These are phyloP conservation scores for Haberlea rhodopensis DNA, from an alignment of 257 asterid species.

Conservation along the genomic window DNA sequence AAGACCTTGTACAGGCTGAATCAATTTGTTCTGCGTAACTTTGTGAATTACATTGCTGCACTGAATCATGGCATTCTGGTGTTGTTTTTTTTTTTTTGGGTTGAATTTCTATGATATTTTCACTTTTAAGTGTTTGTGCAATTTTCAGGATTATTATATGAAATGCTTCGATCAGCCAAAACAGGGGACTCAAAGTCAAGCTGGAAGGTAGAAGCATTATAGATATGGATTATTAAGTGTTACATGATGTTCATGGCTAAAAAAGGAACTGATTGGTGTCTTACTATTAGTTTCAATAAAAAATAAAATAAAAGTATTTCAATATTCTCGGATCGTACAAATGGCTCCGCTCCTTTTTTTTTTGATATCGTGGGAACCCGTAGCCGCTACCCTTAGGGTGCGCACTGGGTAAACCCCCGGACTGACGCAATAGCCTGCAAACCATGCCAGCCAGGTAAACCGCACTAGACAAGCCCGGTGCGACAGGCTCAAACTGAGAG, in stretches of 20 bases:
- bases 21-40: constrained; percentile 3
- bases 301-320: not conserved
- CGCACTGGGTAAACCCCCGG: too few relatives aligned
- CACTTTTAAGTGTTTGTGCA: constrained; percentile 19
- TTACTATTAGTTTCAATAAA: not conserved
- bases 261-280: not conserved
- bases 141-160: constrained; percentile 73
- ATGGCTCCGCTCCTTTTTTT: too few relatives aligned
- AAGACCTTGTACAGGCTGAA: constrained; percentile 1
- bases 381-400: too few relatives aligned
- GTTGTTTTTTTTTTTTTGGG: not conserved
- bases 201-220: constrained; percentile 71
- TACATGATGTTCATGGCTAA: not conserved
- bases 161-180: constrained; percentile 94
- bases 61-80: not conserved
- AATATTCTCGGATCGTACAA: not conserved
- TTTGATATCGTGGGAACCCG: too few relatives aligned
- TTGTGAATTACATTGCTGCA: constrained; percentile 12
- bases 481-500: too few relatives aligned
- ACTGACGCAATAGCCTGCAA: too few relatives aligned
- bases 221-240: not conserved
- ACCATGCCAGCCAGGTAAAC: too few relatives aligned
- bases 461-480: too few relatives aligned
- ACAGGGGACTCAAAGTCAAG: constrained; percentile 86
- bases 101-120: constrained; percentile 9